Percentiles rank a stretch among this genome's conserved stretches.
These are phyloP conservation scores for Penicillium canescens DNA, from an alignment of 495 filamentous ascomycete genomes.

Conservation along the genomic window DNA sequence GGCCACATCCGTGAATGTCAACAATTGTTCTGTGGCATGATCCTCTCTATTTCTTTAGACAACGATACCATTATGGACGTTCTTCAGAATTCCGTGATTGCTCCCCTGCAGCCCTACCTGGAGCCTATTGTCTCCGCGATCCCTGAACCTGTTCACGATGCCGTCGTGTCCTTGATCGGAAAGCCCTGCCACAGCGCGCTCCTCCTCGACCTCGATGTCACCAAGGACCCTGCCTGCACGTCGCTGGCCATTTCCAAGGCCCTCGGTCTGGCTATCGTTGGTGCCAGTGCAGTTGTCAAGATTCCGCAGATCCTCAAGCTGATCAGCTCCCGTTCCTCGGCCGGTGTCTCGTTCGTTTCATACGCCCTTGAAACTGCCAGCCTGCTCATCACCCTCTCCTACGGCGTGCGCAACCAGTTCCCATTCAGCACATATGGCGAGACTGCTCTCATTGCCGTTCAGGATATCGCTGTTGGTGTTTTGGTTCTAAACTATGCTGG, in stretches of 20 bases:
- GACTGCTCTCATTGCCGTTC: conserved; percentile 83
- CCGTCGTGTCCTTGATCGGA: conserved; percentile 78
- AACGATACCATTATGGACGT: conserved; percentile 35
- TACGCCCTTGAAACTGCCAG: conserved; percentile 87
- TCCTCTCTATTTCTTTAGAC: neutral
- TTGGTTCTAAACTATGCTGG: conserved; percentile 81
- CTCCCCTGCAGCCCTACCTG: conserved; percentile 63
- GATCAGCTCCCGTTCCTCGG: conserved; percentile 70
- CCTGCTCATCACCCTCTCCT: conserved; percentile 83
- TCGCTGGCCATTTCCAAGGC: conserved; percentile 88
- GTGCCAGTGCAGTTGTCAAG: conserved; percentile 86
- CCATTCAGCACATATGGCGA: conserved; percentile 97
- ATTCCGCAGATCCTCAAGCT: conserved; percentile 95
- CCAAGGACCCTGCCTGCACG: conserved; percentile 68
- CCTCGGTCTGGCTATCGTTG: conserved; percentile 90
- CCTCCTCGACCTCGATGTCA: conserved; percentile 75
- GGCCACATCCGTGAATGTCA: conserved; percentile 39
- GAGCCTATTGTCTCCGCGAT: conserved; percentile 79
- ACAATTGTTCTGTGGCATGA: conserved; percentile 4
- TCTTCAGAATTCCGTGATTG: conserved; percentile 53
- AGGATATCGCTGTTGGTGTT: conserved; percentile 85
- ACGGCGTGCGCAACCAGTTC: conserved; percentile 85
- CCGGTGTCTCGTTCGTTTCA: conserved; percentile 82
- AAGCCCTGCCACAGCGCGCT: conserved; percentile 79
- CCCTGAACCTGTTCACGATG: conserved; percentile 72